phyloP scores from a whole-genome alignment of 352 stramenopile species.

The Pythium oligandrum region DNA sequence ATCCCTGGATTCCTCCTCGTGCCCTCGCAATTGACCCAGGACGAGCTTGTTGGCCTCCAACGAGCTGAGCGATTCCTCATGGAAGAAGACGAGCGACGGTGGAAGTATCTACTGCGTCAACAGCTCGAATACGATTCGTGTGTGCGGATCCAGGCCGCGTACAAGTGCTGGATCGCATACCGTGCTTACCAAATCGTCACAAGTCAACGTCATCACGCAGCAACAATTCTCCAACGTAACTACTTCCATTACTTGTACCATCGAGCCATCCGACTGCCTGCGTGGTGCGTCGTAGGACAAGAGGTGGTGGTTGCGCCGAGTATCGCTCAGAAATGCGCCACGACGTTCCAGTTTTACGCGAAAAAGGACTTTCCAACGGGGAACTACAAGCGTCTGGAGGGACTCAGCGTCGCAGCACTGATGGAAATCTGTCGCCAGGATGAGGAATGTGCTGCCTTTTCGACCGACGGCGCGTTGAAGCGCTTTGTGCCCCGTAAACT shows the following conservation, averaged over 20 bases:
- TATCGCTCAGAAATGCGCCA: constrained; percentile 52
- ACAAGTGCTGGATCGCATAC: constrained; percentile 23
- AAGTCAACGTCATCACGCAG: constrained; percentile 26
- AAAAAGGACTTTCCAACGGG: constrained; percentile 67
- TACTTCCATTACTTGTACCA: constrained; percentile 73
- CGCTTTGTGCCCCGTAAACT: constrained; percentile 70
- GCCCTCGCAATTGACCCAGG: constrained; percentile 14
- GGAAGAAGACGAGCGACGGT: constrained; percentile 57
- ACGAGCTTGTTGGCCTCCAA: constrained; percentile 38
- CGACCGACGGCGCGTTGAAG: constrained; percentile 69
- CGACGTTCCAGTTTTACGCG: constrained; percentile 74
- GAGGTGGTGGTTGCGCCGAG: constrained; percentile 64
- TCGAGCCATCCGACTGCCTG: constrained; percentile 42
- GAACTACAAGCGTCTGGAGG: constrained; percentile 50
- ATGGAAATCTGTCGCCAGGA: constrained; percentile 61
- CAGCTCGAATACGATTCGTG: constrained; percentile 46
- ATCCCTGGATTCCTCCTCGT: constrained; percentile 32
- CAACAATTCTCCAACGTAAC: constrained; percentile 56
- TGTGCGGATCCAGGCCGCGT: constrained; percentile 37
- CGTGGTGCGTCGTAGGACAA: constrained; percentile 56
- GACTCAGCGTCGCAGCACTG: constrained; percentile 28
- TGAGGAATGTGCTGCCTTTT: constrained; percentile 67
- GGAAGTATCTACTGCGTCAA: constrained; percentile 37
- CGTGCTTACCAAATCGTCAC: constrained; percentile 28
- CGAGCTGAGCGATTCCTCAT: constrained; percentile 61